phyloP scores from a whole-genome alignment of 345 rosid species.

The Psidium friedrichsthalianum region DNA sequence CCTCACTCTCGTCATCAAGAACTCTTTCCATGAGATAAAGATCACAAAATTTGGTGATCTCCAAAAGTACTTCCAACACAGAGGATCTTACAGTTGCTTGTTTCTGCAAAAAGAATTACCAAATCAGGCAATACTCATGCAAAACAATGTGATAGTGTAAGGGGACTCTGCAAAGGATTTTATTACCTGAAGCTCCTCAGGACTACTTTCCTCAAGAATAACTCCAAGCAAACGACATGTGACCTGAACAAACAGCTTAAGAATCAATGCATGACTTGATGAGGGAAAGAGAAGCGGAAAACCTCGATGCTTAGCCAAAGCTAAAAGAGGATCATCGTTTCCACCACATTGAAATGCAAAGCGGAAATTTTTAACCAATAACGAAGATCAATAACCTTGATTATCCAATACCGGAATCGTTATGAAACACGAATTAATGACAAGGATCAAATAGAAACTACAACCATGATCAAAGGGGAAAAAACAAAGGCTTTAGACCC shows the following conservation, averaged over 20 bases:
- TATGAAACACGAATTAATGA: neutral
- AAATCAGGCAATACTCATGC: slow-evolving; percentile 2
- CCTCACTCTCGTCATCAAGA: slow-evolving; percentile 85
- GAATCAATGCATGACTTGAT: neutral
- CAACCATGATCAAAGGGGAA: neutral
- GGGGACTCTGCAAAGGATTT: neutral
- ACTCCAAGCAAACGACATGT: slow-evolving; percentile 92
- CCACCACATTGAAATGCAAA: neutral
- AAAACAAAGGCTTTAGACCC: neutral
- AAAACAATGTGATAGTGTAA: neutral
- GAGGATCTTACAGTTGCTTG: slow-evolving; percentile 87
- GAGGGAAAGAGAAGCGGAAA: neutral
- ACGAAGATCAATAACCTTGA: neutral
- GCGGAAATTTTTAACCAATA: neutral
- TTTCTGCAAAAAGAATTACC: slow-evolving; percentile 33
- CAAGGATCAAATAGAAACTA: neutral
- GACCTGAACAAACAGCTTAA: slow-evolving; percentile 26
- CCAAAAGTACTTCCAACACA: slow-evolving; percentile 86
- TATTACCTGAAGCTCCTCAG: slow-evolving; percentile 77
- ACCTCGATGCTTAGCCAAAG: neutral
- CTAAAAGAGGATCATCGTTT: neutral
- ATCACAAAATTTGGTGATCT: slow-evolving; percentile 84
- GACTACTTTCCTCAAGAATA: slow-evolving; percentile 76
- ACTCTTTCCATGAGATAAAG: slow-evolving; percentile 99
- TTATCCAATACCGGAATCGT: neutral